Conservation (phyloP, 2,329 filamentous ascomycete species). For the Epichloe glyceriae region DNA sequence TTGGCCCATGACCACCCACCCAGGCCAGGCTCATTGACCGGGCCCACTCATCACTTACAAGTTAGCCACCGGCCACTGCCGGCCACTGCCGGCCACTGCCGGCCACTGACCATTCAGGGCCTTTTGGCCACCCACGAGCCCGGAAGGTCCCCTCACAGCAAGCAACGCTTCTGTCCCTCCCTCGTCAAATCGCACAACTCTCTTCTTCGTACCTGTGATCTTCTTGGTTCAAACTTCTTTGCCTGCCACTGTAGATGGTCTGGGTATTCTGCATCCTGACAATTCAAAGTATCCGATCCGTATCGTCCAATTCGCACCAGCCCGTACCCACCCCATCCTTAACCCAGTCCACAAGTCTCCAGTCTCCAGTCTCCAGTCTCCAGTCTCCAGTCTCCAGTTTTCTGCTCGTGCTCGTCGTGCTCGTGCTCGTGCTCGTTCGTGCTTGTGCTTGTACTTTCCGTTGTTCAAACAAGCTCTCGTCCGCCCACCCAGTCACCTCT, state of each 20-base stretch:
- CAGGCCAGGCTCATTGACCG: no score
- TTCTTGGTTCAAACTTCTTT: background rate
- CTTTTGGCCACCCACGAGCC: no score
- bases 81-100: no score
- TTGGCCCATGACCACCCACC: no score
- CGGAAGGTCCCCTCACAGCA: background rate
- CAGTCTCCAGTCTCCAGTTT: background rate
- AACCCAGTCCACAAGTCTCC: no score
- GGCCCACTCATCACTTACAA: no score
- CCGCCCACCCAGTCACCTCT: background rate
- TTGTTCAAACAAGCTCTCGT: background rate
- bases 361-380: background rate
- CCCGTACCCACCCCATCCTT: background rate
- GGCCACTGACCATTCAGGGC: no score
- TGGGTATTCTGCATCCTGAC: no score
- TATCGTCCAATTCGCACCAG: background rate
- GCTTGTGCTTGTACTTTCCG: background rate
- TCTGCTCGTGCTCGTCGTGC: background rate
- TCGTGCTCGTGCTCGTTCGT: no score
- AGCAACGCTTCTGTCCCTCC: background rate
- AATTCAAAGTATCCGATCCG: background rate
- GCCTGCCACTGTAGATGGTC: no score
- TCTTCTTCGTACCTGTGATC: background rate
- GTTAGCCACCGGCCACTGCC: no score
- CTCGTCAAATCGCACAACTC: no score